Conservation (phyloP, 129 eudicot genomes). For the Escallonia herrerae region DNA sequence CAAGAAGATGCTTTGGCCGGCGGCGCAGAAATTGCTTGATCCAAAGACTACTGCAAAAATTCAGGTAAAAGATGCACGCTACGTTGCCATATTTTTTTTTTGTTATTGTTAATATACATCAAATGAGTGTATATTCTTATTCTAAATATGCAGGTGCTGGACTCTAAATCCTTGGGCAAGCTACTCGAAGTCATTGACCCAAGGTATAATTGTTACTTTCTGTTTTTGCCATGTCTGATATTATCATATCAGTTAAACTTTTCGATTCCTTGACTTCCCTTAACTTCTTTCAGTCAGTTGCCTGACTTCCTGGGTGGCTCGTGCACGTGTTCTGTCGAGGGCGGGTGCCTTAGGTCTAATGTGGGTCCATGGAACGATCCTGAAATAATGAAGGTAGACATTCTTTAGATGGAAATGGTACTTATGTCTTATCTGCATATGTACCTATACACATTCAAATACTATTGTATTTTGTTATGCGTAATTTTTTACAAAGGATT, state of each 20-base stretch:
- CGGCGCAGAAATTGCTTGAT: conserved; percentile 75
- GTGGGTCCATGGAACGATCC: conserved; percentile 81
- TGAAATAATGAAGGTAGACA: conserved; percentile 71
- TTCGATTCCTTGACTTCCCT: conserved; percentile 17
- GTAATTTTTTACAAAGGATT: not conserved
- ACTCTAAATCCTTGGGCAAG: conserved; percentile 56
- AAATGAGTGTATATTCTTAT: conserved; percentile 6
- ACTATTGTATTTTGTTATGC: not conserved
- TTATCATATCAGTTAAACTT: conserved; percentile 2
- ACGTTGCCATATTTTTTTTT: not conserved
- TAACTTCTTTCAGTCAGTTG: conserved; percentile 47
- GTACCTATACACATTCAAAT: too few species aligned
- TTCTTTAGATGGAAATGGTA: not conserved
- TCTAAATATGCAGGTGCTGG: conserved; percentile 52
- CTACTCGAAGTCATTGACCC: conserved; percentile 62
- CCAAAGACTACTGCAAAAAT: conserved; percentile 66
- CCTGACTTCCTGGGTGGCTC: conserved; percentile 89
- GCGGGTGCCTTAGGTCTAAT: conserved; percentile 79
- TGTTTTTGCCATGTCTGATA: not conserved
- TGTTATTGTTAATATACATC: conserved; percentile 4
- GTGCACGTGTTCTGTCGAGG: conserved; percentile 67
- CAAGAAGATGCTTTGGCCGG: conserved; percentile 84
- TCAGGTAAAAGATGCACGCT: conserved; percentile 29
- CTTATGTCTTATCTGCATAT: not conserved
- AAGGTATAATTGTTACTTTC: conserved; percentile 33